A percentile compares a stretch with the other conserved stretches of the same genome.
These are phyloP conservation scores for Agastache rugosa DNA, from an alignment of 257 asterid species.

Conservation along the genomic window DNA sequence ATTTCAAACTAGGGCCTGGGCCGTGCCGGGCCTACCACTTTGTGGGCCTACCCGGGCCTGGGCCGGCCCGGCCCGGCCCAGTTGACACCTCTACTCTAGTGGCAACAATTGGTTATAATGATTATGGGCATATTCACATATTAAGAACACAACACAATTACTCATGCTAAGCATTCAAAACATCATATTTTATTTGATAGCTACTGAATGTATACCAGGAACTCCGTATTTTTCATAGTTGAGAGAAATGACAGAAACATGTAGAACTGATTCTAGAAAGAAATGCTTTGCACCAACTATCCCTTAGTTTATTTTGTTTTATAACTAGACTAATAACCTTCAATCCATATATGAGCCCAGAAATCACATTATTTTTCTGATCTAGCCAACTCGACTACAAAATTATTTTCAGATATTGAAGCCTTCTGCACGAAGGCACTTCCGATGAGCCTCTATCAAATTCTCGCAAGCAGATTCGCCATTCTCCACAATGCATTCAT, in stretches of 20 bases:
- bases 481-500: constrained; percentile 82
- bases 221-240: not conserved
- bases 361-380: not conserved
- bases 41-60: too few relatives aligned
- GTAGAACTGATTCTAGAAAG: not conserved
- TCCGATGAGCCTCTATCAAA: constrained; percentile 82
- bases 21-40: too few relatives aligned
- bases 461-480: constrained; percentile 85
- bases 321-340: not conserved
- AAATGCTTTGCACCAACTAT: not conserved
- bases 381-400: not conserved
- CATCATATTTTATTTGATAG: too few relatives aligned
- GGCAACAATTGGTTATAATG: too few relatives aligned
- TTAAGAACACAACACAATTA: too few relatives aligned
- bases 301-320: not conserved
- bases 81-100: too few relatives aligned
- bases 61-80: too few relatives aligned
- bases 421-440: constrained; percentile 92
- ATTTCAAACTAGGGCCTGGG: too few relatives aligned
- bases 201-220: too few relatives aligned
- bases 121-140: too few relatives aligned
- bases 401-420: constrained; percentile 61
- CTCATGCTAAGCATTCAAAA: too few relatives aligned
- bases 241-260: not conserved
- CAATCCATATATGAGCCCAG: not conserved